These are phyloP conservation scores for Psidium guajava DNA, from an alignment of 345 rosid species.

Conservation along the genomic window DNA sequence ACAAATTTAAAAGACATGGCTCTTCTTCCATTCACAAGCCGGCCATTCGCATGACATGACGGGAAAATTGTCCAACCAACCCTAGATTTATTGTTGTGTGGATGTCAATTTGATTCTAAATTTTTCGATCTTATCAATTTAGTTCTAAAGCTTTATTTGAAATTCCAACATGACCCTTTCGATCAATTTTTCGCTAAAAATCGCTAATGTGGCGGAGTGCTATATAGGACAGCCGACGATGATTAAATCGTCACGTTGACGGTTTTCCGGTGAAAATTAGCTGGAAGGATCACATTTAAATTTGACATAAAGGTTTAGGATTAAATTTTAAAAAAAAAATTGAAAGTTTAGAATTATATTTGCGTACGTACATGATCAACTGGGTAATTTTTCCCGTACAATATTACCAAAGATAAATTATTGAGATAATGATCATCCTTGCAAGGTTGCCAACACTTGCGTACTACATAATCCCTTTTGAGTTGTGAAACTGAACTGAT, in stretches of 20 bases:
- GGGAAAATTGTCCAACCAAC: neutral
- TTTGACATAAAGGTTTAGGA: accelerated
- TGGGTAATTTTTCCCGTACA: accelerated
- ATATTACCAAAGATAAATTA: accelerated
- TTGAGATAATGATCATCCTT: neutral
- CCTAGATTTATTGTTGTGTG: neutral
- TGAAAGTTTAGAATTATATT: no score
- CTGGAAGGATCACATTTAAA: no score
- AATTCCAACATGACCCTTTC: accelerated
- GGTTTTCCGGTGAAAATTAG: neutral
- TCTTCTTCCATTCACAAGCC: neutral
- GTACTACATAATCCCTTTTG: neutral
- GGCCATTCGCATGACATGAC: neutral
- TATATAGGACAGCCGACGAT: accelerated
- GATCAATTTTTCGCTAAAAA: accelerated
- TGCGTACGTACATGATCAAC: accelerated
- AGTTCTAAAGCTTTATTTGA: accelerated
- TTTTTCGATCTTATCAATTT: neutral
- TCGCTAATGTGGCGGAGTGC: accelerated
- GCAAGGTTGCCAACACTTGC: neutral
- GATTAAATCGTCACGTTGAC: accelerated
- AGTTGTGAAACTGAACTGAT: neutral
- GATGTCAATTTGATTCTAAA: neutral
- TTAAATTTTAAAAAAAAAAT: neutral
- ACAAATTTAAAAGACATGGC: neutral